phyloP scores from a whole-genome alignment of 2,329 filamentous ascomycete species.

The Penicillium sp. region DNA sequence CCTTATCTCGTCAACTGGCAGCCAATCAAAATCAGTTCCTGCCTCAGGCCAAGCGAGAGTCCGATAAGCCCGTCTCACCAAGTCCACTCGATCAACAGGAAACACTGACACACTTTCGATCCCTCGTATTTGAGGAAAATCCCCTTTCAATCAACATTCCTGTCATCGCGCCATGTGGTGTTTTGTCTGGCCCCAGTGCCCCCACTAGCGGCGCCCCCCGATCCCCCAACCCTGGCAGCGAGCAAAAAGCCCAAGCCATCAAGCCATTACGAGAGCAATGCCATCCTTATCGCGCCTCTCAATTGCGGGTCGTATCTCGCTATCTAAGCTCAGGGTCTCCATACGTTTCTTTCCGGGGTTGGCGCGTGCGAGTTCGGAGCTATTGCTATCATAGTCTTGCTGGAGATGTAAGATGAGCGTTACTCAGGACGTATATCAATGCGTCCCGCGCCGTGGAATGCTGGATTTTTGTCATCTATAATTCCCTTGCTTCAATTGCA shows the following conservation, averaged over 20 bases:
- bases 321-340: constrained; percentile 23
- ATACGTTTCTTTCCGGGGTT: constrained; percentile 9
- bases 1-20: not conserved
- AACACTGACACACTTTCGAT: not conserved
- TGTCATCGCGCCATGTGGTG: not conserved
- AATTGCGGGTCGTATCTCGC: constrained; percentile 21
- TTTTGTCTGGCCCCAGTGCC: too few species aligned
- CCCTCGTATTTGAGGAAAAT: not conserved
- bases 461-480: not conserved
- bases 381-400: not conserved
- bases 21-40: not conserved
- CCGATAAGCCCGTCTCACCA: not conserved
- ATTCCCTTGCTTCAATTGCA: not conserved
- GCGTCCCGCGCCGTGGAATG: not conserved
- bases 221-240: not conserved
- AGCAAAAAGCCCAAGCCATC: constrained; percentile 7
- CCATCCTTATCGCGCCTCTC: constrained; percentile 2
- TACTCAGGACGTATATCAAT: constrained; percentile 12
- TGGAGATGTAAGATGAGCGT: not conserved
- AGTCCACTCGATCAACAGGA: not conserved
- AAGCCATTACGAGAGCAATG: constrained; percentile 22
- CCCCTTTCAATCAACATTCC: not conserved
- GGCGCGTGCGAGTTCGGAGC: constrained; percentile 27
- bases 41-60: not conserved
- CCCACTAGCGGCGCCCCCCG: constrained; percentile 1